These are phyloP conservation scores for Cryptococcus jaspeensis DNA, from an alignment of 1,284 basidiomycete genomes.

Conservation along the genomic window DNA sequence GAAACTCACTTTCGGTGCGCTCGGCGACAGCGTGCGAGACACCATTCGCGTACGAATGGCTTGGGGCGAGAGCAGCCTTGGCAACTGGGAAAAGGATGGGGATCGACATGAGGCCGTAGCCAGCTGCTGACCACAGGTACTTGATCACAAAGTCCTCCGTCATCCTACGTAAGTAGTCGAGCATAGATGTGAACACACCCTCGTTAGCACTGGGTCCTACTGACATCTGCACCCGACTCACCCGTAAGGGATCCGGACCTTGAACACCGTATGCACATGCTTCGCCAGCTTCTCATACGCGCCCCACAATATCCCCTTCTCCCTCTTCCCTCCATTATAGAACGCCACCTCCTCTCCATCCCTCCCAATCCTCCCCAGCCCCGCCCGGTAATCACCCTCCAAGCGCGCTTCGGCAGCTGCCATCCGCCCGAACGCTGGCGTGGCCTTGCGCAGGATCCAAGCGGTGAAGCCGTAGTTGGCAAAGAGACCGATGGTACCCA, in stretches of 20 bases:
- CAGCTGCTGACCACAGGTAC: conserved; percentile 87
- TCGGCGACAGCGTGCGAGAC: conserved; percentile 53
- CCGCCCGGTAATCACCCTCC: conserved; percentile 84
- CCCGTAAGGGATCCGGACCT: conserved; percentile 51
- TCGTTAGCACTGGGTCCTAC: too few relatives aligned
- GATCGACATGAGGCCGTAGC: conserved; percentile 83
- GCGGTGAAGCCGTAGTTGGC: conserved; percentile 84
- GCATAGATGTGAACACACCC: too few relatives aligned
- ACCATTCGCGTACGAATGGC: not conserved
- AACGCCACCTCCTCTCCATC: conserved; percentile 97
- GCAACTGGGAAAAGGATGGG: conserved; percentile 65
- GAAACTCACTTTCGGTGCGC: conserved; percentile 63
- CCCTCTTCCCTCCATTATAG: conserved; percentile 84
- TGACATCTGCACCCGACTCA: conserved; percentile 36
- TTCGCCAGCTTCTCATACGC: conserved; percentile 79
- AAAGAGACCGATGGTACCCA: conserved; percentile 72
- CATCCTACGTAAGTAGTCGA: conserved; percentile 54
- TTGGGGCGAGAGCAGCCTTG: conserved; percentile 11
- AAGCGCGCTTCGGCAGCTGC: conserved; percentile 82
- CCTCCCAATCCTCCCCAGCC: conserved; percentile 81
- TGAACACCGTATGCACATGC: conserved; percentile 90
- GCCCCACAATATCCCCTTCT: conserved; percentile 75
- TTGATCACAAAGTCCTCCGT: conserved; percentile 94
- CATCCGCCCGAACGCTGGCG: conserved; percentile 89
- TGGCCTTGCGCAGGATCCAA: conserved; percentile 76